Conservation (phyloP, 139 green algal species). For the Chlorella sp. region DNA sequence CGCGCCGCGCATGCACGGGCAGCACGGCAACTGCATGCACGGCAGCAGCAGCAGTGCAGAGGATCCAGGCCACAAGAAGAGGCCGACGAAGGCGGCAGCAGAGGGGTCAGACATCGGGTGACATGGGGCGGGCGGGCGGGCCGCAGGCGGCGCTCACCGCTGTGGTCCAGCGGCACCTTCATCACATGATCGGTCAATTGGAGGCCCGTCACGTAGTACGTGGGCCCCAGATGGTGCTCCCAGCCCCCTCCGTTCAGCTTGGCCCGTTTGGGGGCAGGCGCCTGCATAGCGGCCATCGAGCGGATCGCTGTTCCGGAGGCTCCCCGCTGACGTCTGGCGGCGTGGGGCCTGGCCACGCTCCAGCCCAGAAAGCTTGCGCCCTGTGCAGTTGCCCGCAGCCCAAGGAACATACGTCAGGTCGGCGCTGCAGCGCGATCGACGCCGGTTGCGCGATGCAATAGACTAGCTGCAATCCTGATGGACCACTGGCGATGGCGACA, state of each 20-base stretch:
- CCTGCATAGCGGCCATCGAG: not conserved
- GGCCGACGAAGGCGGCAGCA: no score
- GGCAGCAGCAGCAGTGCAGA: no score
- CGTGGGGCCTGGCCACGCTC: not conserved
- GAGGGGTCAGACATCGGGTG: no score
- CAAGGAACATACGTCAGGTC: not conserved
- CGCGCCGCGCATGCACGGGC: no score
- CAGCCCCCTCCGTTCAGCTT: not conserved
- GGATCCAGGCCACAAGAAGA: no score
- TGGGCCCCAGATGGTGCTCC: conserved; percentile 23
- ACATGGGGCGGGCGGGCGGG: not conserved
- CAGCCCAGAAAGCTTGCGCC: not conserved
- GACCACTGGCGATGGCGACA: not conserved
- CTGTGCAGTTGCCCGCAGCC: not conserved
- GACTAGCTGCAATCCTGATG: not conserved
- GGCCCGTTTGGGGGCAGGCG: not conserved
- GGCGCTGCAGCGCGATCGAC: not conserved
- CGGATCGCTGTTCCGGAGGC: not conserved
- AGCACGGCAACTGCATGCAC: no score
- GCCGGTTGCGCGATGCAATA: not conserved
- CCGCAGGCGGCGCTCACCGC: not conserved
- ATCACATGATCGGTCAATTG: conserved; percentile 67
- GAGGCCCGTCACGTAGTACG: conserved; percentile 64
- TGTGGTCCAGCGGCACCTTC: conserved; percentile 80
- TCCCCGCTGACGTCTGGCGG: not conserved